These are phyloP conservation scores for Blepharisma stoltei DNA, from an alignment of 73 alveolate genomes.

Conservation along the genomic window DNA sequence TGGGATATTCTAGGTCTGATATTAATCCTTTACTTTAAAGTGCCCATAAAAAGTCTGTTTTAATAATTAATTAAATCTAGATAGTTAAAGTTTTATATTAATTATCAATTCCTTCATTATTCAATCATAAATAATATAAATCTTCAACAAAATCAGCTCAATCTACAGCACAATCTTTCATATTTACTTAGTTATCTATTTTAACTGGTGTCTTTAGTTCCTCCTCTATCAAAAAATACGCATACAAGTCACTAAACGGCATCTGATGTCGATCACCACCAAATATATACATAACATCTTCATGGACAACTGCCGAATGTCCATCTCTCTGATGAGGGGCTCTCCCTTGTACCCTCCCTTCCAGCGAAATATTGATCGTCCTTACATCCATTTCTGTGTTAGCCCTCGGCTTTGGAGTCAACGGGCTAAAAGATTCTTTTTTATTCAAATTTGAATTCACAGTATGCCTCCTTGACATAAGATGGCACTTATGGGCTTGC, in stretches of 20 bases:
- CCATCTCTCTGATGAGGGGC: constrained; percentile 41
- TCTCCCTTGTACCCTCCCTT: constrained; percentile 35
- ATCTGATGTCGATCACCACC: constrained; percentile 90
- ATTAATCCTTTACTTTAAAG: no score
- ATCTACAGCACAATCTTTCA: no score
- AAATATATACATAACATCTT: constrained; percentile 22
- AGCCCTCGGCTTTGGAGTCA: constrained; percentile 39
- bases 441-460: constrained; percentile 51
- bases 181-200: no score
- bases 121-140: no score
- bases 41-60: no score
- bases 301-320: constrained; percentile 24
- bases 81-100: no score
- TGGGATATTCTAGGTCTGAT: no score
- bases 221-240: constrained; percentile 49
- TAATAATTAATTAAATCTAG: no score
- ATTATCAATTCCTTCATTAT: no score
- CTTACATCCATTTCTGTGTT: constrained; percentile 36
- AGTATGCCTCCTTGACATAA: background rate
- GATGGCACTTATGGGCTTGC: constrained; percentile 34
- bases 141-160: no score
- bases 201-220: constrained; percentile 2
- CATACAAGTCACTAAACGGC: constrained; percentile 93
- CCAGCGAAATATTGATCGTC: constrained; percentile 41
- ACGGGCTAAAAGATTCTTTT: constrained; percentile 40